phyloP scores from a whole-genome alignment of 2,329 filamentous ascomycete species.

The Colletotrichum sublineola region DNA sequence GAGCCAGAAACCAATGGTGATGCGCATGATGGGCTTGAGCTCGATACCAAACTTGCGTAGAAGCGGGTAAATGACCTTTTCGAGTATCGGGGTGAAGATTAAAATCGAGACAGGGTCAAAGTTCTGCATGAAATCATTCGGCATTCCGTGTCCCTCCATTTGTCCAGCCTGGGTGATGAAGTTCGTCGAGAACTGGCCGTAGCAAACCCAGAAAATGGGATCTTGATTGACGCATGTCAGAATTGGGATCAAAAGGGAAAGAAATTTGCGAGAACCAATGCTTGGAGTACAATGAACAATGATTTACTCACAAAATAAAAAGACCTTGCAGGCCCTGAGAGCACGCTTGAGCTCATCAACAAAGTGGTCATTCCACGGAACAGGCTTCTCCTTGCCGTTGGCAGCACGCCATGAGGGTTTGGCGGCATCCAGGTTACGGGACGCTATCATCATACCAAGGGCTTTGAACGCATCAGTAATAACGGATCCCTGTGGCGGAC shows the following conservation, averaged over 20 bases:
- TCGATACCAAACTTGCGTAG: constrained; percentile 69
- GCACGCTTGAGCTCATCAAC: constrained; percentile 78
- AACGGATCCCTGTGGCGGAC: constrained; percentile 71
- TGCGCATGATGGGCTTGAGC: constrained; percentile 75
- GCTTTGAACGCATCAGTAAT: constrained; percentile 74
- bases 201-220: constrained; percentile 77
- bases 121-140: constrained; percentile 79
- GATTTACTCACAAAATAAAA: constrained; percentile 65
- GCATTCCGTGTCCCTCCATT: constrained; percentile 73
- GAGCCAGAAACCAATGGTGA: constrained; percentile 73
- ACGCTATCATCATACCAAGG: constrained; percentile 55
- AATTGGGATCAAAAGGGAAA: not conserved
- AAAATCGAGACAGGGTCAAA: constrained; percentile 78
- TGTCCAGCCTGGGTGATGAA: constrained; percentile 72
- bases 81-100: constrained; percentile 68
- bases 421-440: constrained; percentile 67
- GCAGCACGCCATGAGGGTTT: constrained; percentile 75
- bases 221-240: constrained; percentile 46
- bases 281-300: not conserved
- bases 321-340: constrained; percentile 78
- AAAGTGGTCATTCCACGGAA: constrained; percentile 78
- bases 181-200: constrained; percentile 77
- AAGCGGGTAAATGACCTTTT: constrained; percentile 63
- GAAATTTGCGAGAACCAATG: not conserved
- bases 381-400: constrained; percentile 56